Conservation (phyloP, 1,284 basidiomycete genomes). For the Sutorius eximius region DNA sequence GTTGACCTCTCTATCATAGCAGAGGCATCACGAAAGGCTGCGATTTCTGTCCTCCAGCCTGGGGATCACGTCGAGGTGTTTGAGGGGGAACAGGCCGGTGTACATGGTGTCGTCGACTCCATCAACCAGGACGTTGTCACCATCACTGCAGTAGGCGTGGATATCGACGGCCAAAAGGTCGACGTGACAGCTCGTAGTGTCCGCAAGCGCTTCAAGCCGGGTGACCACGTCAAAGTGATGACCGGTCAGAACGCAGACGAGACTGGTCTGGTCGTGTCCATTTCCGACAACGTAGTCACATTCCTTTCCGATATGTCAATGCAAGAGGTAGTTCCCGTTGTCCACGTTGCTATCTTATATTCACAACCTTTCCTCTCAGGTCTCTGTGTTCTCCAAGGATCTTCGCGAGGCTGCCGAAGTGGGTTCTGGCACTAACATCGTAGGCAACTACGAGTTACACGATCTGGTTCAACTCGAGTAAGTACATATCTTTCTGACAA, state of each 20-base stretch:
- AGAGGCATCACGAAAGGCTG: constrained; percentile 84
- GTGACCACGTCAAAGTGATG: constrained; percentile 99
- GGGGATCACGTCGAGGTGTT: constrained; percentile 98
- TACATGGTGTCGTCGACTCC: constrained; percentile 89
- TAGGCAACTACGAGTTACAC: constrained; percentile 94
- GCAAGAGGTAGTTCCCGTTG: constrained; percentile 67
- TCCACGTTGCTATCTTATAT: background rate
- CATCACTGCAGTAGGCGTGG: constrained; percentile 78
- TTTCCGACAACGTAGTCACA: constrained; percentile 89
- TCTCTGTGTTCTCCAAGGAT: constrained; percentile 97
- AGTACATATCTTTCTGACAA: constrained; percentile 28
- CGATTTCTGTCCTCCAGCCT: constrained; percentile 89
- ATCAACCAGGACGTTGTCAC: constrained; percentile 88
- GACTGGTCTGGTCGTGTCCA: constrained; percentile 93
- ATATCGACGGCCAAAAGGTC: constrained; percentile 81
- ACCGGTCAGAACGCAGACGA: constrained; percentile 92
- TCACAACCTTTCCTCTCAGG: constrained; percentile 43
- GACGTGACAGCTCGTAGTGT: constrained; percentile 90
- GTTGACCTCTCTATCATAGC: constrained; percentile 85
- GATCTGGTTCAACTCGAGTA: constrained; percentile 97
- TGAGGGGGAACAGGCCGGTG: constrained; percentile 93
- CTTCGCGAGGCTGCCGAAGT: constrained; percentile 96
- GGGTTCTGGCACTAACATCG: constrained; percentile 83
- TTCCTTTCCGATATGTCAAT: constrained; percentile 97
- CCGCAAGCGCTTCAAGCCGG: constrained; percentile 92